These are phyloP conservation scores for Pelargonium myrrhifolium DNA, from an alignment of 441 rosid species.

Conservation along the genomic window DNA sequence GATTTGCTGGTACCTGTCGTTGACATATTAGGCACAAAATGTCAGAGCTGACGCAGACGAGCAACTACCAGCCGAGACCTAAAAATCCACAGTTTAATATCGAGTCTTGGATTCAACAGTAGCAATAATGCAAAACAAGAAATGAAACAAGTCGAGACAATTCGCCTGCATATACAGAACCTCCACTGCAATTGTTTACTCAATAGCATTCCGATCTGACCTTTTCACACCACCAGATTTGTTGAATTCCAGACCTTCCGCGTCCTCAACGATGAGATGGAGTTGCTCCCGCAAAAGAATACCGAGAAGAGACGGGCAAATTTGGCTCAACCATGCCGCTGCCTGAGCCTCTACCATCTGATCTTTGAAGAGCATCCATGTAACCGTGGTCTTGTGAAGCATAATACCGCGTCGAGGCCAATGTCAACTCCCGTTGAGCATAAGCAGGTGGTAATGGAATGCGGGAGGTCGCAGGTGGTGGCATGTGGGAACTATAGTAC, in stretches of 20 bases:
- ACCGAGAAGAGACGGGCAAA: slow-evolving; percentile 11
- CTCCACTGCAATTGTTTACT: too few relatives aligned
- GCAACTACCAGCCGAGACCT: background rate
- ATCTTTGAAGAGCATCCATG: slow-evolving; percentile 8
- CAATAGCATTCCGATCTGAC: too few relatives aligned
- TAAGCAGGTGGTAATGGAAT: slow-evolving; percentile 2
- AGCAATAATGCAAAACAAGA: too few relatives aligned
- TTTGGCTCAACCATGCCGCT: background rate
- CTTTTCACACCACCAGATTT: too few relatives aligned
- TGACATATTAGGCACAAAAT: background rate
- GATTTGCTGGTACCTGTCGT: background rate
- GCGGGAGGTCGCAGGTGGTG: background rate
- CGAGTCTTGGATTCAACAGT: background rate
- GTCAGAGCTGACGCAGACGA: background rate
- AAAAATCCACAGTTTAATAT: background rate
- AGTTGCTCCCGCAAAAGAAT: slow-evolving; percentile 4
- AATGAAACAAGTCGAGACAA: too few relatives aligned
- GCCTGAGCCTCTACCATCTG: background rate
- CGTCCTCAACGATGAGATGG: background rate
- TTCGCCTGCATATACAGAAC: too few relatives aligned
- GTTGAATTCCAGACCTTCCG: background rate
- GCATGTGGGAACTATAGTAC: slow-evolving; percentile 10
- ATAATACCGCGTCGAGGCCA: background rate
- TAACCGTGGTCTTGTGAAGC: background rate
- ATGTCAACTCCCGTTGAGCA: background rate